Evolutionary conservation across 306 rosid species (phyloP).

Genomic region (Lablab purpureus): DNA sequence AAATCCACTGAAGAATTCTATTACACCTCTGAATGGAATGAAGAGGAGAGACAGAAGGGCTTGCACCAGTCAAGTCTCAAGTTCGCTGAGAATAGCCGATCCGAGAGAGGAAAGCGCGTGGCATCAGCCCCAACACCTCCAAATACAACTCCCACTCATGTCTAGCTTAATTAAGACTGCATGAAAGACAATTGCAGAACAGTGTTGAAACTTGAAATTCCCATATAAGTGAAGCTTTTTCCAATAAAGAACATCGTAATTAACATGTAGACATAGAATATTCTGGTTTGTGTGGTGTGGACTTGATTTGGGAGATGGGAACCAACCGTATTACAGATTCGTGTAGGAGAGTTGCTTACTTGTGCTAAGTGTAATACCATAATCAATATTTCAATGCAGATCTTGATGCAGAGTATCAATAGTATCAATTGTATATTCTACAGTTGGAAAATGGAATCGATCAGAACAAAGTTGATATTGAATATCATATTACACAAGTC

Average conservation of each 20-base stretch:
- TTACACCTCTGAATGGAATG: constrained; percentile 78
- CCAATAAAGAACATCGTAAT: not conserved
- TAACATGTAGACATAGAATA: constrained; percentile 14
- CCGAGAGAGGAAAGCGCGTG: constrained; percentile 85
- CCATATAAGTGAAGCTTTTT: not conserved
- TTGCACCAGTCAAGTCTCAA: constrained; percentile 69
- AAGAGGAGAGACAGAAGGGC: constrained; percentile 69
- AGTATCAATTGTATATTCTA: constrained; percentile 3
- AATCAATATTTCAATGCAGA: constrained; percentile 18
- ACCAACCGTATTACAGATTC: not conserved
- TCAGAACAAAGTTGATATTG: not conserved
- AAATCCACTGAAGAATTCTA: constrained; percentile 69
- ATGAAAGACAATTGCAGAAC: not conserved
- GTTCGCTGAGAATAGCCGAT: constrained; percentile 84
- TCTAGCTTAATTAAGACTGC: constrained; percentile 20
- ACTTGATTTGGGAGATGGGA: not conserved
- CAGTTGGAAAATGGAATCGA: constrained; percentile 12
- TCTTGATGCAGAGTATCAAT: constrained; percentile 24
- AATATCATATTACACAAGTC: not conserved
- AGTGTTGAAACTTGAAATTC: no score
- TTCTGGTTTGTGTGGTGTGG: constrained; percentile 6
- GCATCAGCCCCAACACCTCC: constrained; percentile 76
- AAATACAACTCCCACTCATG: constrained; percentile 66
- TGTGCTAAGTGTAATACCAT: not conserved
- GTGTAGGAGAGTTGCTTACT: constrained; percentile 11